Base-by-base conservation (phyloP, 768 basidiomycete genomes). In the Rhizopogon vesiculosus region DNA sequence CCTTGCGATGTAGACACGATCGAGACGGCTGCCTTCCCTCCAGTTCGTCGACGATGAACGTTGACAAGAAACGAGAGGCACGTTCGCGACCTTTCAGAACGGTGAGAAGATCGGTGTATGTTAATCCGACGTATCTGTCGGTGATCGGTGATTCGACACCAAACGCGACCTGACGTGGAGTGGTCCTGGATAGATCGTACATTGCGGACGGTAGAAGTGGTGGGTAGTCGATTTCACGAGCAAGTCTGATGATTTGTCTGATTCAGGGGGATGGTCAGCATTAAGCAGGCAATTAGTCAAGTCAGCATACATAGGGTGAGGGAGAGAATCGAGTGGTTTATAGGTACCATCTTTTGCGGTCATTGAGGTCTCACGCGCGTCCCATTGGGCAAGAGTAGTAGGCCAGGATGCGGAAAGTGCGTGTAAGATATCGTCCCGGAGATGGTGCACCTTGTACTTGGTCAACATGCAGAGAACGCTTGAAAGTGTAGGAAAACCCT, bases 101-200 rank as follows among this genome's bases (percentile, higher is more conserved):
- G 44, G 66, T 75, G 59, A 85, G 72, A 16, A 91, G 76, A 63
- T 89, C 86, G 42, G 67, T 66, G 54, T 78, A 73, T 15, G 79
- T 75, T 44, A 71, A 60, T 42, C 52, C 59, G 57, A 57, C 81
- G 78, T 41, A 67, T 62, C 62, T 83, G 66, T 69, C 59, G 19
- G 70, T 70, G 49, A 67, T 55, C 18, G 71, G 62, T 59, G 68
- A 76, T 53, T 69, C 74, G 65, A 78, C 74, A 6, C 85, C 87
- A 6, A 74, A 67, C 29, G 80, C 79, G 35, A 82, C 80, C 48
- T 82, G 80, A 62, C 83, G 88, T 2, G 86, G 82, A 31, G 79
- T 71, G 61, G 72, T 81, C 41, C 89, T 85, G 19, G 85, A 89
- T 42, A 91, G 78, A 66, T 91, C 89, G 67, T 91, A 91, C 70